Evolutionary conservation across 1,139 yeast species (phyloP).

Genomic region (Magnusiomyces ingens): DNA sequence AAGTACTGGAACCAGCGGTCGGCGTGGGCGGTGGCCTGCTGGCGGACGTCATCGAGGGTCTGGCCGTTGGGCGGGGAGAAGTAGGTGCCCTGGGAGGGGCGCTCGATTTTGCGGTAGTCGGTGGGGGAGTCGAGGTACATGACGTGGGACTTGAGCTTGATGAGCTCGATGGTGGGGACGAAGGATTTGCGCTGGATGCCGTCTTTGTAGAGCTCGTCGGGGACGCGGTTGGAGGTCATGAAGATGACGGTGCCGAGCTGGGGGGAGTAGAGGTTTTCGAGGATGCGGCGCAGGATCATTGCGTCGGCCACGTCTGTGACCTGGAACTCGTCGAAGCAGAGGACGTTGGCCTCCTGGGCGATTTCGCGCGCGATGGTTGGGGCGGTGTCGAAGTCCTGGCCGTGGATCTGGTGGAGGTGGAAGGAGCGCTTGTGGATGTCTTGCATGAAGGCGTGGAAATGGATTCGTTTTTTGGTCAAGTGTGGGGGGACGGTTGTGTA

Average conservation of each 20-base stretch:
- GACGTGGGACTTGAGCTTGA: conserved; percentile 68
- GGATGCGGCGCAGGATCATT: conserved; percentile 75
- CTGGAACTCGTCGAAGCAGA: conserved; percentile 88
- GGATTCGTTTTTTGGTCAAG: conserved; percentile 71
- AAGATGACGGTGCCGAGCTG: conserved; percentile 79
- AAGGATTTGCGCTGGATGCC: conserved; percentile 91
- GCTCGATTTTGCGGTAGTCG: conserved; percentile 83
- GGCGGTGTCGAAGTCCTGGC: conserved; percentile 69
- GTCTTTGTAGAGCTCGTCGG: conserved; percentile 84
- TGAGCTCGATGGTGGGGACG: conserved; percentile 80
- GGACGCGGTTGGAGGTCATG: conserved; percentile 93
- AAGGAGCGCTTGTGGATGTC: conserved; percentile 82
- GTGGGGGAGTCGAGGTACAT: conserved; percentile 82
- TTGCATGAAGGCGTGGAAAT: conserved; percentile 97
- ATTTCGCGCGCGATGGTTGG: conserved; percentile 81
- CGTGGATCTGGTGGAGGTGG: conserved; percentile 56
- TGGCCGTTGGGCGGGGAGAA: conserved; percentile 55
- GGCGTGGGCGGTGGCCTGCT: conserved; percentile 57
- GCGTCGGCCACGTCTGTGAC: conserved; percentile 99
- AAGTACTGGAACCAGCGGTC: conserved; percentile 75
- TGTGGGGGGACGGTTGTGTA: conserved; percentile 74
- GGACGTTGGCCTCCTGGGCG: conserved; percentile 63
- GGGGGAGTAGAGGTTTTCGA: conserved; percentile 53
- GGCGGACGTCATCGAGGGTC: conserved; percentile 40
- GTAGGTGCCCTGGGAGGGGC: conserved; percentile 77